phyloP scores from a whole-genome alignment of 2,329 filamentous ascomycete genomes.

The Fusarium camptoceras region DNA sequence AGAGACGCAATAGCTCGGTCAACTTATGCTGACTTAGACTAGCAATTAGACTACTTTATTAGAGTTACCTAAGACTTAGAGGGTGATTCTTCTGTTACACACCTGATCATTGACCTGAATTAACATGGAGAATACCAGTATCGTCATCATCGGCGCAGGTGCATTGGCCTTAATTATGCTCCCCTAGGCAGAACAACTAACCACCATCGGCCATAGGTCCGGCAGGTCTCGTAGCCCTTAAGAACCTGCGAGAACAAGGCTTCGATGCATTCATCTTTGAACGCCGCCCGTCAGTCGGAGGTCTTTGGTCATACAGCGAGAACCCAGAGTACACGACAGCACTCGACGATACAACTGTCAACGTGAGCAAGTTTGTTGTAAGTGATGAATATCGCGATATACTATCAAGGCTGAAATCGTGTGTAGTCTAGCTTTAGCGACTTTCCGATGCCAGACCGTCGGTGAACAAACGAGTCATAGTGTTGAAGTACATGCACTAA shows the following conservation, averaged over 20 bases:
- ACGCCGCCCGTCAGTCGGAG: not conserved
- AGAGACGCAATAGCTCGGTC: not conserved
- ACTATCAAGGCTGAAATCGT: not conserved
- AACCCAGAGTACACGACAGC: not conserved
- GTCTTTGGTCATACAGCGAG: not conserved
- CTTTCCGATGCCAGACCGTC: not conserved
- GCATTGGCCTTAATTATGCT: not conserved
- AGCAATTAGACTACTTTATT: too few species aligned
- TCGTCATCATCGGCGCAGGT: not conserved
- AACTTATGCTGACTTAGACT: too few species aligned
- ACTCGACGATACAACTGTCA: not conserved
- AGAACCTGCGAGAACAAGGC: not conserved
- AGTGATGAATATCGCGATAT: not conserved
- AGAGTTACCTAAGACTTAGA: not conserved
- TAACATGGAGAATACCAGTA: not conserved
- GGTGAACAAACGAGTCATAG: not conserved
- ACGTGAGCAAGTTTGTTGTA: not conserved
- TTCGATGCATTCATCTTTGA: not conserved
- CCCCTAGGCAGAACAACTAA: not conserved
- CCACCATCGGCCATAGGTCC: not conserved
- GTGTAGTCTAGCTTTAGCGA: not conserved
- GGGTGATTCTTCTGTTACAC: not conserved
- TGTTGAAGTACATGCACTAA: not conserved
- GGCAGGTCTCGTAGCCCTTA: not conserved
- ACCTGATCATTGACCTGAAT: not conserved